A percentile compares a stretch with the other conserved stretches of the same genome.
Conservation (phyloP, 768 basidiomycete species). For the Suillus luteus region DNA sequence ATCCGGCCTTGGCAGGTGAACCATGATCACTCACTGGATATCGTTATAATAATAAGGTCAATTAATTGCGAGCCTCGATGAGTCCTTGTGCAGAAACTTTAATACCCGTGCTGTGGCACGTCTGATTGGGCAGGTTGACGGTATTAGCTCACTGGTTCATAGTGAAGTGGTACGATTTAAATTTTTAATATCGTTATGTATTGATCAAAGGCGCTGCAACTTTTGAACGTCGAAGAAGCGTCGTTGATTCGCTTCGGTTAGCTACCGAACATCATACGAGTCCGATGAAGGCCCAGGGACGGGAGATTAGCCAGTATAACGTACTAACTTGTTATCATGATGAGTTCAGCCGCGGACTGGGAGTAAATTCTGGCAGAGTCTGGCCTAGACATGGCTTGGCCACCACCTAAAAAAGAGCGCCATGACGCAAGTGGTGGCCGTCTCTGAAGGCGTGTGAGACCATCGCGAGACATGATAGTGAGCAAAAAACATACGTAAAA, state of each 20-base stretch:
- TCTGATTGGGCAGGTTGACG: not conserved
- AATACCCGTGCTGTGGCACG: not conserved
- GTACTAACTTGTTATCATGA: not conserved
- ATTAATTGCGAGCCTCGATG: not conserved
- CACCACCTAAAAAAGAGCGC: not conserved
- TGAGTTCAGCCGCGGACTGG: not conserved
- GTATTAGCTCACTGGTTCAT: too few relatives aligned
- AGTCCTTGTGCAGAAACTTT: not conserved
- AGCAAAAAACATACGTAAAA: not conserved
- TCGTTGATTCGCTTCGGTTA: not conserved
- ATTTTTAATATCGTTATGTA: not conserved
- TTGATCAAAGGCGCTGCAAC: not conserved
- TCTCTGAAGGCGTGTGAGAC: not conserved
- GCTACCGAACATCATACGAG: not conserved
- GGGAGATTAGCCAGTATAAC: slow-evolving; percentile 1
- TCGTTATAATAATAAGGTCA: not conserved
- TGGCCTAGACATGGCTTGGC: not conserved
- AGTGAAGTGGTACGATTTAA: slow-evolving; percentile 3
- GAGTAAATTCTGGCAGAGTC: not conserved
- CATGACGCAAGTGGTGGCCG: not conserved
- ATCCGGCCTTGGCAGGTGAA: not conserved
- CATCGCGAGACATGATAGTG: not conserved
- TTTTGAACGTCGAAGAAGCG: not conserved
- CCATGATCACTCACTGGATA: not conserved
- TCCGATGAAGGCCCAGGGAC: not conserved